Base-by-base conservation (phyloP, 2,329 filamentous ascomycete genomes). In the Thelonectria discophora region DNA sequence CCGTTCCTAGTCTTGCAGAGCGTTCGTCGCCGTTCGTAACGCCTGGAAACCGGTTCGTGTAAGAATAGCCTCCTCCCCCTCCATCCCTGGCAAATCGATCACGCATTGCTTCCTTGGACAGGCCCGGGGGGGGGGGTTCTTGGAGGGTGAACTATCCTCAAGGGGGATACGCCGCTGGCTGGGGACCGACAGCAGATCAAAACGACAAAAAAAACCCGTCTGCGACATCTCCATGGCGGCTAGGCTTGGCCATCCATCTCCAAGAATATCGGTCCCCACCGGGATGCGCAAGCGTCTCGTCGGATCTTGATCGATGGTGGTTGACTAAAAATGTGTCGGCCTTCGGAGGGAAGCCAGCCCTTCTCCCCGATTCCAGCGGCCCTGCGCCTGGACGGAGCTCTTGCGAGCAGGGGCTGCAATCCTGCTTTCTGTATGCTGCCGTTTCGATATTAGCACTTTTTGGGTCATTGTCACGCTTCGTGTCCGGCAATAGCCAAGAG, bases 141-240 rank as follows among this genome's bases (percentile, higher is more conserved):
- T 53, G 7, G 32, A 11, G 12, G 32, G 32, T 5, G 6, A 11
- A 13, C 32, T 24, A 24, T 24, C 24, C 24, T 4, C 32, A 34
- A 34, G 60, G 63, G 48, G 53, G 59, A 60, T 57, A 67, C 65
- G 50, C 64, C 55, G 64, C 55, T 62, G 64, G 53, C 52, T 65
- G 58, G 61, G n/a, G n/a, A n/a, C n/a, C n/a, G n/a, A n/a, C n/a
- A n/a, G n/a, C n/a, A n/a, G n/a, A n/a, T n/a, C n/a, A n/a, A n/a
- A n/a, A n/a, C n/a, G n/a, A n/a, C n/a, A 55, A 67, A 68, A 67
- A 68, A 65, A 64, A 67, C 59, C 60, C 66, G 60, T 68, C 48
- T 65, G 46, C 55, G 67, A 63, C 62, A 64, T 68, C 49, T 72
- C 68, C 71, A 71, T 70, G 71, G 65, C 68, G 72, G 68, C 70